Conservation (phyloP, 2,329 filamentous ascomycete species). For the Aureobasidium melanogenum region DNA sequence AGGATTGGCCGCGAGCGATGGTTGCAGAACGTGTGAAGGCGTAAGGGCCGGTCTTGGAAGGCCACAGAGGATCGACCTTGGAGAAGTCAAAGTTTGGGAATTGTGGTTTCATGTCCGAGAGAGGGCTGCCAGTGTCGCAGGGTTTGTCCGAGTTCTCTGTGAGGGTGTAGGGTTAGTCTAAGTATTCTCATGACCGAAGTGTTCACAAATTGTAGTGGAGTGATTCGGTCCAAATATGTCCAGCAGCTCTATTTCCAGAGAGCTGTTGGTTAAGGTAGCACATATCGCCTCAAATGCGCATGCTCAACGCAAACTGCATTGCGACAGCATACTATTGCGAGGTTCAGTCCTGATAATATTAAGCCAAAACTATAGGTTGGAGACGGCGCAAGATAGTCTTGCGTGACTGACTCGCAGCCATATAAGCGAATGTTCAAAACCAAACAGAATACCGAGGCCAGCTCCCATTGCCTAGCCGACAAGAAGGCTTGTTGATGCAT, state of each 20-base stretch:
- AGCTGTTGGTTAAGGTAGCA: neutral
- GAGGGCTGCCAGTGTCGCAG: conserved; percentile 52
- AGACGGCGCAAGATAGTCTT: neutral
- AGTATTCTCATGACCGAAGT: neutral
- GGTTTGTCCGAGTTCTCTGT: conserved; percentile 39
- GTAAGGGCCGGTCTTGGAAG: conserved; percentile 50
- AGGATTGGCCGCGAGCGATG: conserved; percentile 45
- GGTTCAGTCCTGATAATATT: neutral
- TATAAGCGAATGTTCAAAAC: neutral
- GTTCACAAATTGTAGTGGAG: neutral
- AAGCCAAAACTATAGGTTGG: neutral
- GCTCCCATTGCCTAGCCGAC: neutral
- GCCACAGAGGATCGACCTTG: conserved; percentile 49
- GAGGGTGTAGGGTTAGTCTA: neutral
- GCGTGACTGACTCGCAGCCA: neutral
- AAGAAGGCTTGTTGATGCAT: neutral
- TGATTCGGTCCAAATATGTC: neutral
- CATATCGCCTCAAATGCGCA: no score
- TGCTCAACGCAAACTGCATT: neutral
- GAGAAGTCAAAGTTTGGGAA: conserved; percentile 52
- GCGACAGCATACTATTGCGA: neutral
- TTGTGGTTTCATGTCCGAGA: conserved; percentile 35
- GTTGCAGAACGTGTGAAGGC: conserved; percentile 46
- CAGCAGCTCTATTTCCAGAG: neutral
- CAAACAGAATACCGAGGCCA: neutral